These are phyloP conservation scores for Starmerella ratchasimensis DNA, from an alignment of 805 yeast genomes.

Conservation along the genomic window DNA sequence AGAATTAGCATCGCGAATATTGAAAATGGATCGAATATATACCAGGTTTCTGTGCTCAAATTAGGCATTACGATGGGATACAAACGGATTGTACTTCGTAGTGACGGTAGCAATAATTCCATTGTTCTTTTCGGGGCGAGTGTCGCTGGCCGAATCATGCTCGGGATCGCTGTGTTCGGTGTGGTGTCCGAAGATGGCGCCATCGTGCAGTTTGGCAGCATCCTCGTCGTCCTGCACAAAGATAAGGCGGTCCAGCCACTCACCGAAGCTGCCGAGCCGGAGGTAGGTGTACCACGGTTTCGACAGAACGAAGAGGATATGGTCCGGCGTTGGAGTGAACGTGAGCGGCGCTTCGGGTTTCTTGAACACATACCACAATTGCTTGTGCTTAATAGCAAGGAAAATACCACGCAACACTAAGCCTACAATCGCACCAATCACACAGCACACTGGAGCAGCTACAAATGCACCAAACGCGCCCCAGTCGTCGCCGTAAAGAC, in stretches of 20 bases:
- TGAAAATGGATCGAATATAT: no score
- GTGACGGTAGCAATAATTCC: no score
- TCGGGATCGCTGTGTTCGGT: not conserved
- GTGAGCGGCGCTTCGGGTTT: constrained; percentile 6
- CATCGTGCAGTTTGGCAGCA: not conserved
- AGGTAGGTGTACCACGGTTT: constrained; percentile 18
- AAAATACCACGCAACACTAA: constrained; percentile 29
- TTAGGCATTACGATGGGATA: no score
- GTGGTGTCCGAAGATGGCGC: constrained; percentile 1
- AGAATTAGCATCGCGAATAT: no score
- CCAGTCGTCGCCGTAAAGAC: constrained; percentile 76
- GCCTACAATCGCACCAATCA: constrained; percentile 40
- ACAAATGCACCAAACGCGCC: constrained; percentile 90
- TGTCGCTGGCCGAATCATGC: no score
- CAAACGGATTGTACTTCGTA: no score
- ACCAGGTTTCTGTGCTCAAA: no score
- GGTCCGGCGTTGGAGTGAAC: constrained; percentile 10
- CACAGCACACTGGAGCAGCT: constrained; percentile 72
- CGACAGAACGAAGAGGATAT: constrained; percentile 7
- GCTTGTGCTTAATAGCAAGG: constrained; percentile 10
- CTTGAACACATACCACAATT: constrained; percentile 13
- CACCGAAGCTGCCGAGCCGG: constrained; percentile 3
- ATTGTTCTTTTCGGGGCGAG: no score
- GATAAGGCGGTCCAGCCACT: constrained; percentile 12
- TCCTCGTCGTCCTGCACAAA: constrained; percentile 14